Evolutionary conservation across 164 flowering plant species (phyloP), one percentile per base, ranked within the genome.

Genomic region (Malania oleifera): DNA sequence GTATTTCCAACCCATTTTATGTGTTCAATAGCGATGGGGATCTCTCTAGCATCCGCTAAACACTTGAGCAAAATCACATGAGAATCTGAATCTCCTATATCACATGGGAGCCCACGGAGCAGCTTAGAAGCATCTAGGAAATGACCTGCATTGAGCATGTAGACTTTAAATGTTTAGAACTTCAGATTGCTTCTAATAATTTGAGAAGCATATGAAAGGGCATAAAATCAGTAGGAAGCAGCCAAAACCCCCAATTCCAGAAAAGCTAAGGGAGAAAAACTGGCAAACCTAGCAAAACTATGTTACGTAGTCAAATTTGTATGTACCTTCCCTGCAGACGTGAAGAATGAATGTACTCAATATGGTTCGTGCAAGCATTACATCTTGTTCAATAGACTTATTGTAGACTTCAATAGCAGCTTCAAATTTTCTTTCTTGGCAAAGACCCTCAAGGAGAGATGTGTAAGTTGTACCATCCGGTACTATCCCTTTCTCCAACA

Each of bases 321-420:
- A 25, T 28, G 10, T 19, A 85, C 97, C 93, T 73, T 67, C 80
- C 64, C 70, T 70, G 69, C 98, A 87, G 24, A 92, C 77, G 60
- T 63, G 52, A 38, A 62, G 60, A 17, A 84, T 57, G 18, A 86
- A 76, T 69, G 79, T 51, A 37, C 69, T 70, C 67, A 83, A 65
- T 29, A 81, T 57, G 19, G 69, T 64, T 39, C 25, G 61, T 7
- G 80, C 80, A 57, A 87, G 75, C 48, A 9, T 47, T 14, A 20
- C 27, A 53, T 87, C 91, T 66, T 82, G 89, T 51, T 79, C 68
- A 51, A 75, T 57, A 26, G 70, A 77, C 68, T 74, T 68, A 44
- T 72, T 47, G 46, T 80, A 82, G 48, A 86, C 68, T 68, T 79
- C 77, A 66, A 75, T 60, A 47, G 93, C 85, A 39, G 64, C 68